Evolutionary conservation across 2,329 filamentous ascomycete species (phyloP).

Genomic region (Diaporthe sp.): DNA sequence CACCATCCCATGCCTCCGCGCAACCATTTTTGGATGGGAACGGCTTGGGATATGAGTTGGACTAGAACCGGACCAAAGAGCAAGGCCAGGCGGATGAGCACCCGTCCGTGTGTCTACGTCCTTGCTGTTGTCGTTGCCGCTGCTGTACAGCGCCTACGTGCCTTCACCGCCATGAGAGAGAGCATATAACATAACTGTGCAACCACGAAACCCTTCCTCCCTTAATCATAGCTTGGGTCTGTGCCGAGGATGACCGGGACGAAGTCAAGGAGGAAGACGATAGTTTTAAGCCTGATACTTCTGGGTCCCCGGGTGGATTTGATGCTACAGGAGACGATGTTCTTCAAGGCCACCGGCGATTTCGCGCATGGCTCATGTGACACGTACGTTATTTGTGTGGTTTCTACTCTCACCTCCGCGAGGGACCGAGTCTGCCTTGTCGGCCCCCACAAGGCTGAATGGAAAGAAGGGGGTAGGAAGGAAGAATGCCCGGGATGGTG

Average conservation of each 20-base stretch:
- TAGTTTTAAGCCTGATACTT: constrained; percentile 7
- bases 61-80: not conserved
- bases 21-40: not conserved
- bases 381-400: not conserved
- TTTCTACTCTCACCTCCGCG: too few relatives aligned
- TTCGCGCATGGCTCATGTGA: not conserved
- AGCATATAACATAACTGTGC: not conserved
- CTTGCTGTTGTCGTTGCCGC: not conserved
- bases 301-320: too few relatives aligned
- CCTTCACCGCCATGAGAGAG: not conserved
- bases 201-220: too few relatives aligned
- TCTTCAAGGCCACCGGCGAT: not conserved
- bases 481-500: not conserved
- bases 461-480: too few relatives aligned
- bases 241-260: not conserved
- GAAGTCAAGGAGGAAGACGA: not conserved
- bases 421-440: not conserved
- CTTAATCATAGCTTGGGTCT: not conserved
- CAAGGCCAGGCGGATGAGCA: not conserved
- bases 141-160: constrained; percentile 8
- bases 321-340: not conserved
- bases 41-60: not conserved
- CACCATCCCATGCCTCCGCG: not conserved
- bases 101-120: not conserved
- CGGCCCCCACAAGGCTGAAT: constrained; percentile 32